Evolutionary conservation across 2,329 filamentous ascomycete species (phyloP).

Genomic region (Diplodia intermedia): DNA sequence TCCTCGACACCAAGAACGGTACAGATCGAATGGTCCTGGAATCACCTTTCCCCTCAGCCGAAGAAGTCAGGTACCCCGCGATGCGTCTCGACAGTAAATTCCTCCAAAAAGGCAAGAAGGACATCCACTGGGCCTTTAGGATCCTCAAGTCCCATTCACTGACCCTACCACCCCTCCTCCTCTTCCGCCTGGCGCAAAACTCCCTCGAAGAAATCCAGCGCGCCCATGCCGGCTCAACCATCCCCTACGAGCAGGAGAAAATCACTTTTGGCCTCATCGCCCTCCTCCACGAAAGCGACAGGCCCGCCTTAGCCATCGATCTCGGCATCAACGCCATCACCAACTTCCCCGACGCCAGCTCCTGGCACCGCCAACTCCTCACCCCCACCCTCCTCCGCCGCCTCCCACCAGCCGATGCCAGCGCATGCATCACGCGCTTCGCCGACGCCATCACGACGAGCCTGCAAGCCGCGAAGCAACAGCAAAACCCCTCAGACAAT

Average conservation of each 20-base stretch:
- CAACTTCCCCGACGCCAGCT: slow-evolving; percentile 48
- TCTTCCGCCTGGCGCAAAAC: neutral
- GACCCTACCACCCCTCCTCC: neutral
- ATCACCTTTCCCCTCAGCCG: slow-evolving; percentile 26
- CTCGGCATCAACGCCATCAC: slow-evolving; percentile 43
- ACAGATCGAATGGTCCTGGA: slow-evolving; percentile 38
- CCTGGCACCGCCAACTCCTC: slow-evolving; percentile 52
- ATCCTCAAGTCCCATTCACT: neutral
- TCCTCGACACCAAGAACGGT: slow-evolving; percentile 40
- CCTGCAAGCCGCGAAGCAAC: neutral
- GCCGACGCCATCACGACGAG: slow-evolving; percentile 42
- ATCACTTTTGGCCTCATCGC: slow-evolving; percentile 40
- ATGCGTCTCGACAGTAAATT: neutral
- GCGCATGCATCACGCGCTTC: slow-evolving; percentile 42
- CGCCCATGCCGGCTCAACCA: slow-evolving; percentile 38
- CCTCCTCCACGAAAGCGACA: slow-evolving; percentile 41
- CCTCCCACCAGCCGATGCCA: slow-evolving; percentile 43
- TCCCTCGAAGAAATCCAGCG: neutral
- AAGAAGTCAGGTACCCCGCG: neutral
- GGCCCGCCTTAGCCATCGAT: slow-evolving; percentile 41
- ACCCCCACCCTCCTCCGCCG: slow-evolving; percentile 43
- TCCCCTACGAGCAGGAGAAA: slow-evolving; percentile 35
- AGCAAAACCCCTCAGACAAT: neutral
- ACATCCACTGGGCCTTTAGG: neutral
- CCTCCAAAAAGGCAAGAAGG: neutral